Evolutionary conservation across 805 yeast species (phyloP), one percentile per base, ranked within the genome.

Genomic region (Diddensiella transvaalensis): DNA sequence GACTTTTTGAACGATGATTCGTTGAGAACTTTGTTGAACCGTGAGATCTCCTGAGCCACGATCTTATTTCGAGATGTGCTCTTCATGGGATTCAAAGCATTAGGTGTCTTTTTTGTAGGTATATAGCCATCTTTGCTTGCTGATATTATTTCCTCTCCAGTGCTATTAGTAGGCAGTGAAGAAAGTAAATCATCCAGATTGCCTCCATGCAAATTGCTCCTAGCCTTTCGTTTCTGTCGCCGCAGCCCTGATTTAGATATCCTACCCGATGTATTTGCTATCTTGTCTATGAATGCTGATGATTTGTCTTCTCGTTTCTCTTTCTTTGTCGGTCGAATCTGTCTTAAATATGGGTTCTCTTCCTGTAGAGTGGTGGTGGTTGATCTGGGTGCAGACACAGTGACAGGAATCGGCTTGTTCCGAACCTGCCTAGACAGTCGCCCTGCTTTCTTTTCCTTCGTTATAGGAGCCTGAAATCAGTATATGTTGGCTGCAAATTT

Each of bases 211-310:
- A 58, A 46, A 22, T 52, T 49, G 13, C 38, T 6, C n/a, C 48
- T 53, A 4, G 48, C 50, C 37, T 58, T 58, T 22, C 57, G 43
- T 17, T 52, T 57, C 36, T 39, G 45, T 17, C 62, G 49, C 11
- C 56, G 46, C 11, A 42, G 21, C 3, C 58, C 46, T 3, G 61
- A 56, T 40, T 58, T 58, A 4, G 61, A 57, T 4, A 58, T 42
- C 24, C 46, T 41, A 22, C 33, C 32, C 11, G 47, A 36, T 3
- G 13, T 37, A 40, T 15, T 42, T 17, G 42, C 35, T 17, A n/a
- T n/a, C 26, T 33, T 44, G 42, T 8, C 46, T 42, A 2, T 48
- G 40, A 43, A 58, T 48, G 17, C 44, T 40, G 26, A 36, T 24
- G 17, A 44, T 30, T 58, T 58, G 22, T n/a, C 41, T 4, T 49